Percentiles rank a stretch among this genome's conserved stretches.
These are phyloP conservation scores for Conticribra guillardii DNA, from an alignment of 108 stramenopile species.

Conservation along the genomic window DNA sequence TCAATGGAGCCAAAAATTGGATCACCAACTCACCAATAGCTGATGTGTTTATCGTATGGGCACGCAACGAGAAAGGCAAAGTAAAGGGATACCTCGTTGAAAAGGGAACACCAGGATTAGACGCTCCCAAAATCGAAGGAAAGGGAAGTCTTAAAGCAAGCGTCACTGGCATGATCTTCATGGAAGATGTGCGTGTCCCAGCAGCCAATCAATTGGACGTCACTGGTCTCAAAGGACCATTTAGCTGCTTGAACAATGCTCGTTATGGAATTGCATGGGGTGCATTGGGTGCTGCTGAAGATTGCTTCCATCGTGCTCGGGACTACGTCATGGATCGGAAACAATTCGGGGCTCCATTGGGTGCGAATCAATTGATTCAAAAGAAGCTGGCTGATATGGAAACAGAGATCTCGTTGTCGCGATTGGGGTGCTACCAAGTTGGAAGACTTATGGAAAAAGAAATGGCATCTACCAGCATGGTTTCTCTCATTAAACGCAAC, in stretches of 20 bases:
- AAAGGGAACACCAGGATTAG: constrained; percentile 75
- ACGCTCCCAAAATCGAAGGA: constrained; percentile 90
- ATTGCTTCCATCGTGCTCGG: constrained; percentile 85
- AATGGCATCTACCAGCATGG: constrained; percentile 82
- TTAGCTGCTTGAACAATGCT: constrained; percentile 94
- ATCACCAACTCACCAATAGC: constrained; percentile 97
- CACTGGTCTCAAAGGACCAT: constrained; percentile 82
- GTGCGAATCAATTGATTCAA: constrained; percentile 94
- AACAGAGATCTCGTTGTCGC: constrained; percentile 82
- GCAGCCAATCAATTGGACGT: constrained; percentile 58
- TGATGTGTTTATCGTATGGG: constrained; percentile 94
- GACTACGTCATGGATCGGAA: constrained; percentile 83
- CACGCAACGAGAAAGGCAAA: constrained; percentile 74
- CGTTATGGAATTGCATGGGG: constrained; percentile 98
- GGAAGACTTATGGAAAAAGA: constrained; percentile 89
- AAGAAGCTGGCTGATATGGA: constrained; percentile 95
- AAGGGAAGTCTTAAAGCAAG: constrained; percentile 90
- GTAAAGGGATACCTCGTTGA: constrained; percentile 93
- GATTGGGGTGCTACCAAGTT: constrained; percentile 79
- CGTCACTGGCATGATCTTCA: constrained; percentile 91
- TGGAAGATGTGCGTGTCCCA: constrained; percentile 91
- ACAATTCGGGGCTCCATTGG: constrained; percentile 95
- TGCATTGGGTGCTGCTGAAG: constrained; percentile 93
- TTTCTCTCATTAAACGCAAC: constrained; percentile 94
- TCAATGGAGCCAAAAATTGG: constrained; percentile 97